Evolutionary conservation across 495 filamentous ascomycete species (phyloP).

Genomic region (Ramalina intermedia): DNA sequence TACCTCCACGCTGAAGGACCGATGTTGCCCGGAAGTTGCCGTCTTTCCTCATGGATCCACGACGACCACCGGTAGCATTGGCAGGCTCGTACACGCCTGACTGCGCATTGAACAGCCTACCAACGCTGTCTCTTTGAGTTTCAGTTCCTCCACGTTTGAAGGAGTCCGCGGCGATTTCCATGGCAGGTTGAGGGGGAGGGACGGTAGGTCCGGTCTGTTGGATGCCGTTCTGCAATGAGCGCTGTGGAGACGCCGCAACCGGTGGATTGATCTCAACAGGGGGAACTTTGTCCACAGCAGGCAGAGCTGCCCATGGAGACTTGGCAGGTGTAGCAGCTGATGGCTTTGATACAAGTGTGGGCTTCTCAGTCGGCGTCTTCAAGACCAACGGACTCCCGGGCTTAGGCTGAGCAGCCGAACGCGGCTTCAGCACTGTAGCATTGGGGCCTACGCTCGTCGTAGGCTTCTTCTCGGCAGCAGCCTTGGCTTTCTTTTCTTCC

Average conservation of each 20-base stretch:
- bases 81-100: constrained; percentile 92
- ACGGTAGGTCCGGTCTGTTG: constrained; percentile 25
- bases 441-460: constrained; percentile 36
- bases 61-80: constrained; percentile 41
- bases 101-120: constrained; percentile 85
- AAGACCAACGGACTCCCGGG: constrained; percentile 37
- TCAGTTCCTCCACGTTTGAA: constrained; percentile 84
- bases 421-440: constrained; percentile 37
- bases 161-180: constrained; percentile 88
- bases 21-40: constrained; percentile 55
- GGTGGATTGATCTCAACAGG: constrained; percentile 41
- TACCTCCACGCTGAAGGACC: constrained; percentile 57
- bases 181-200: constrained; percentile 36
- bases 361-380: constrained; percentile 57
- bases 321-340: constrained; percentile 62
- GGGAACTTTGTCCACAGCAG: constrained; percentile 68
- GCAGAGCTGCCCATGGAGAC: constrained; percentile 81
- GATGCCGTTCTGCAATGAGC: constrained; percentile 20
- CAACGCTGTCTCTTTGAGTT: constrained; percentile 40
- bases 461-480: constrained; percentile 29
- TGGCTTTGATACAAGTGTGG: constrained; percentile 64
- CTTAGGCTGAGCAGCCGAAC: constrained; percentile 36
- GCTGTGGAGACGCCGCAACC: constrained; percentile 16
- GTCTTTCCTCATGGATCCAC: constrained; percentile 54
- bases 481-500: constrained; percentile 15